Conservation (phyloP, 2,329 filamentous ascomycete species). For the Epichloe brachyelytri region DNA sequence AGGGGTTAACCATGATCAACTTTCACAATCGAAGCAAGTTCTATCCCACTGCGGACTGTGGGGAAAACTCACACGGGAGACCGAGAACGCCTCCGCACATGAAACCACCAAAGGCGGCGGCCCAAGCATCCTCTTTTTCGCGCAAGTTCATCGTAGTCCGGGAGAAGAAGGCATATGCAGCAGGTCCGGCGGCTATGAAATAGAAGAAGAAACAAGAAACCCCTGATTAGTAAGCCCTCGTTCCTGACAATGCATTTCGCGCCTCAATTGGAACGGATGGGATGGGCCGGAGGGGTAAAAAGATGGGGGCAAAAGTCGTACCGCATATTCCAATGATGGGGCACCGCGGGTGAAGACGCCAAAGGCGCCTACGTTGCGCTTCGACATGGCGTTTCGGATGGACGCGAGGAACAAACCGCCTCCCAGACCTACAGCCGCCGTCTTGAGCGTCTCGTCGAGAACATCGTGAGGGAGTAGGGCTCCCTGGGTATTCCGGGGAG, state of each 20-base stretch:
- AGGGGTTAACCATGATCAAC: not conserved
- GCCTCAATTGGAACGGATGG: not conserved
- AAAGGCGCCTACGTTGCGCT: conserved; percentile 67
- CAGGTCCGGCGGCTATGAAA: conserved; percentile 46
- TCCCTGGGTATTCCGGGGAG: conserved; percentile 11
- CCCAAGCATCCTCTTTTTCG: conserved; percentile 68
- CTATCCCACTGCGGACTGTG: no score
- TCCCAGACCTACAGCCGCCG: conserved; percentile 49
- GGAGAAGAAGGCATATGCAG: conserved; percentile 65
- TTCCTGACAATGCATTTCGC: not conserved
- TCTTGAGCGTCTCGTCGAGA: conserved; percentile 51
- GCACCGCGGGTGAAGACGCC: conserved; percentile 72
- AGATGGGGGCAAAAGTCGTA: conserved; percentile 11
- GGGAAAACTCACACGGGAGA: conserved; percentile 46
- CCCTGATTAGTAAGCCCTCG: not conserved
- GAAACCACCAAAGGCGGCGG: conserved; percentile 64
- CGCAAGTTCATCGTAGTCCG: conserved; percentile 72
- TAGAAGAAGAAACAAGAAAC: not conserved
- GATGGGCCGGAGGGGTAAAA: not conserved
- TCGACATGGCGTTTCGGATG: conserved; percentile 76
- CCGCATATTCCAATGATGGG: conserved; percentile 46
- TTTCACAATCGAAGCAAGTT: not conserved
- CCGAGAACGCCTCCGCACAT: conserved; percentile 61
- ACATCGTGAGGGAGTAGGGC: conserved; percentile 64
- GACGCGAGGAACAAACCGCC: conserved; percentile 62